A percentile compares a stretch with the other conserved stretches of the same genome.
phyloP scores from a whole-genome alignment of 805 yeast genomes.

The Metschnikowia bowlesiae region DNA sequence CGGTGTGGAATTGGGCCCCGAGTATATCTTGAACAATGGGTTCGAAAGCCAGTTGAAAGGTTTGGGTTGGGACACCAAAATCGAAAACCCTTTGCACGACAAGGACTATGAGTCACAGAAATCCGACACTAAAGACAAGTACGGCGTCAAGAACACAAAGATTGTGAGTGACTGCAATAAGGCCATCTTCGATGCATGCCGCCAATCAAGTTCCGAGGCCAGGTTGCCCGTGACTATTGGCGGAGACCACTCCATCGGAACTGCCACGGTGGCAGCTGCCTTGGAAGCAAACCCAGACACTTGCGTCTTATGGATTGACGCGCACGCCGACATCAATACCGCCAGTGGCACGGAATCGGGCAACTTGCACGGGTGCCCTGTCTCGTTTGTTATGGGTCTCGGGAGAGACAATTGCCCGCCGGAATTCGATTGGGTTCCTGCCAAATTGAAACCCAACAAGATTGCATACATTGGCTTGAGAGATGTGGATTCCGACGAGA shows the following conservation, averaged over 20 bases:
- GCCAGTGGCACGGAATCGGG: slow-evolving; percentile 81
- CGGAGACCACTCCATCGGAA: slow-evolving; percentile 96
- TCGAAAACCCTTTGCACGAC: slow-evolving; percentile 52
- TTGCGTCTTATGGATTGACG: slow-evolving; percentile 93
- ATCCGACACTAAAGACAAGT: slow-evolving; percentile 38
- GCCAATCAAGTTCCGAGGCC: slow-evolving; percentile 41
- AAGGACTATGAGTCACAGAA: slow-evolving; percentile 43
- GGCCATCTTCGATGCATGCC: slow-evolving; percentile 58
- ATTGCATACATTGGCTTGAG: slow-evolving; percentile 92
- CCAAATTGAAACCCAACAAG: slow-evolving; percentile 57
- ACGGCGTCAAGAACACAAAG: slow-evolving; percentile 67
- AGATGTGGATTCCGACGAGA: slow-evolving; percentile 88
- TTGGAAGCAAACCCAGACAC: slow-evolving; percentile 78
- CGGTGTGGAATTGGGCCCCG: slow-evolving; percentile 96
- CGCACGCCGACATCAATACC: slow-evolving; percentile 96
- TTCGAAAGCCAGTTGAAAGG: slow-evolving; percentile 55
- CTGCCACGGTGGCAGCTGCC: slow-evolving; percentile 86
- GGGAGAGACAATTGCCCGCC: slow-evolving; percentile 65
- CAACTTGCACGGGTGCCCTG: slow-evolving; percentile 95
- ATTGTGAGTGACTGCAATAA: slow-evolving; percentile 73
- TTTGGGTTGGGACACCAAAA: slow-evolving; percentile 66
- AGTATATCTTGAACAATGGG: slow-evolving; percentile 69
- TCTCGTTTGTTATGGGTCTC: slow-evolving; percentile 82
- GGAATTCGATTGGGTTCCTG: slow-evolving; percentile 77
- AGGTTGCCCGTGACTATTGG: slow-evolving; percentile 81